phyloP scores from a whole-genome alignment of 2,329 filamentous ascomycete species.

The Fusarium sp. region DNA sequence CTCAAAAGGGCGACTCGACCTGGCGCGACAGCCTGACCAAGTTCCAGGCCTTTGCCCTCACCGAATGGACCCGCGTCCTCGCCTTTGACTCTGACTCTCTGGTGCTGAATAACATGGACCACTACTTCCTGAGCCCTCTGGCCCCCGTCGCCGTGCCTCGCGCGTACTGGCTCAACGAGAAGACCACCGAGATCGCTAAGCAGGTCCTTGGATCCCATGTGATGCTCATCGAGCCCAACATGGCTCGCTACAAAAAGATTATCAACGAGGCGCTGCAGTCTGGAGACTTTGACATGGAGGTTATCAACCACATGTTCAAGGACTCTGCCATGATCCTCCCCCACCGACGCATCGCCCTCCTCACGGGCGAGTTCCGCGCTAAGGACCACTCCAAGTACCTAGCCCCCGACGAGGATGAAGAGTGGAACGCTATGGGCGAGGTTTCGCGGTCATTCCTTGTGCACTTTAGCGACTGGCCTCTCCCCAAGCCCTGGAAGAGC shows the following conservation, averaged over 20 bases:
- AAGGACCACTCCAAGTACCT: constrained; percentile 24
- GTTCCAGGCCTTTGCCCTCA: constrained; percentile 19
- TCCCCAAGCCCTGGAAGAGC: neutral
- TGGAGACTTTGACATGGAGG: constrained; percentile 25
- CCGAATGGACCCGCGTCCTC: constrained; percentile 16
- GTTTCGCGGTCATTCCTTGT: neutral
- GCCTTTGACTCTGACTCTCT: constrained; percentile 23
- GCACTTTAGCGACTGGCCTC: neutral
- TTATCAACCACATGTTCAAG: constrained; percentile 27
- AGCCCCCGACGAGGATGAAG: constrained; percentile 4
- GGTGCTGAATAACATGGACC: constrained; percentile 6
- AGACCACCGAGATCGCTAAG: neutral
- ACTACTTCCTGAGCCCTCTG: neutral
- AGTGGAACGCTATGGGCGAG: constrained; percentile 18
- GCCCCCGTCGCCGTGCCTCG: neutral
- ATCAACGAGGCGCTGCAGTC: constrained; percentile 11
- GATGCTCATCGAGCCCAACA: constrained; percentile 19
- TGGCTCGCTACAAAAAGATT: constrained; percentile 1
- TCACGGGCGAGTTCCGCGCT: constrained; percentile 15
- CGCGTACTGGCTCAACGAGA: neutral
- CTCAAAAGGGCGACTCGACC: constrained; percentile 20
- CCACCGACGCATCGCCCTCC: constrained; percentile 16
- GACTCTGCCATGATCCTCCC: constrained; percentile 28
- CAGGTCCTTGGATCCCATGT: constrained; percentile 15
- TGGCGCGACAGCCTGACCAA: constrained; percentile 23